A percentile compares a stretch with the other conserved stretches of the same genome.
Conservation (phyloP, 768 basidiomycete species). For the Crucibulum laeve region DNA sequence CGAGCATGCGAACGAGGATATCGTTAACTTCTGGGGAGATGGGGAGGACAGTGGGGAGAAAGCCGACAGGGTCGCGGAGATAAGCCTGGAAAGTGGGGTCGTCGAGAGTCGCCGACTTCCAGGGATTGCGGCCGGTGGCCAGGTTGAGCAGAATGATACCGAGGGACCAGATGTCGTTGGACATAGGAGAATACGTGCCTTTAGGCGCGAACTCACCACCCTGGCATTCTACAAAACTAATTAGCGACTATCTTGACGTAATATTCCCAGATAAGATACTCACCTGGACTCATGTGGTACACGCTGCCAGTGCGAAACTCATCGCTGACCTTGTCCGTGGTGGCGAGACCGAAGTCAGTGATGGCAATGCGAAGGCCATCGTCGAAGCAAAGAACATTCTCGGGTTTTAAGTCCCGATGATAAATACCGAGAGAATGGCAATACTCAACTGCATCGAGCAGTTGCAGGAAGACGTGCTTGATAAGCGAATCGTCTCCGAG, state of each 20-base stretch:
- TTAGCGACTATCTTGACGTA: neutral
- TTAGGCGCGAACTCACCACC: conserved; percentile 73
- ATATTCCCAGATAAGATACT: conserved; percentile 13
- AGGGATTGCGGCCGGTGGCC: conserved; percentile 95
- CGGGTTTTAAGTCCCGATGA: conserved; percentile 97
- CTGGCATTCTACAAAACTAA: conserved; percentile 71
- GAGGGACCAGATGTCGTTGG: conserved; percentile 96
- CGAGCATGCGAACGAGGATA: conserved; percentile 74
- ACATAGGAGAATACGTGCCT: conserved; percentile 79
- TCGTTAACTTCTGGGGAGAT: conserved; percentile 74
- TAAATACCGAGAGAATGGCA: conserved; percentile 93
- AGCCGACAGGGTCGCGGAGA: conserved; percentile 71
- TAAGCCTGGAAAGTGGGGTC: conserved; percentile 96
- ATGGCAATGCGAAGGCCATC: conserved; percentile 79
- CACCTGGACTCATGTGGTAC: conserved; percentile 97
- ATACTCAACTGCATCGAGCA: conserved; percentile 93
- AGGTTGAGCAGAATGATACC: conserved; percentile 97
- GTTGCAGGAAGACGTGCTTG: conserved; percentile 89
- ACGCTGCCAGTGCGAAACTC: conserved; percentile 96
- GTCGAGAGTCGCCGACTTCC: conserved; percentile 85
- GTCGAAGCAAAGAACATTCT: conserved; percentile 89
- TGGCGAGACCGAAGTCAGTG: conserved; percentile 95
- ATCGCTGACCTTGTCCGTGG: conserved; percentile 79
- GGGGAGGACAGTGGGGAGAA: conserved; percentile 85
- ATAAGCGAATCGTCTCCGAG: conserved; percentile 87